Conservation (phyloP, 2,329 filamentous ascomycete species). For the Trichoderma asperellum region DNA sequence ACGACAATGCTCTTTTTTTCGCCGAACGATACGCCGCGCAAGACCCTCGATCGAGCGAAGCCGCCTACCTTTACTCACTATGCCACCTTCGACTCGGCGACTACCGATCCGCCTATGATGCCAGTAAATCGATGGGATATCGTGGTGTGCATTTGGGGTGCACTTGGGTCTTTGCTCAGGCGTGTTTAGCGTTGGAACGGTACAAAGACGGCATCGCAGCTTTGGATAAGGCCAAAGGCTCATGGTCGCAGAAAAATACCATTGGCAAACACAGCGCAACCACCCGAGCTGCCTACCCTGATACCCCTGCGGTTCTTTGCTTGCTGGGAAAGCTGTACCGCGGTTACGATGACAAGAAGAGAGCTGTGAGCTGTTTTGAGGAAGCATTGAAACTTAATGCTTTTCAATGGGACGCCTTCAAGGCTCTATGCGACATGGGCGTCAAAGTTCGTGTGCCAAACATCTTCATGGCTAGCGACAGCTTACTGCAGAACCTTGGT, state of each 20-base stretch:
- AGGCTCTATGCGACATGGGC: slow-evolving; percentile 83
- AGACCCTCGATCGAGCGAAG: slow-evolving; percentile 79
- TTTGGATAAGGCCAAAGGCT: slow-evolving; percentile 77
- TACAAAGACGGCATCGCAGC: slow-evolving; percentile 81
- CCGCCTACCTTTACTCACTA: slow-evolving; percentile 79
- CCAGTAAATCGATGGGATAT: slow-evolving; percentile 70
- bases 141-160: slow-evolving; percentile 81
- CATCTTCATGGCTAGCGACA: slow-evolving; percentile 76
- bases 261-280: slow-evolving; percentile 84
- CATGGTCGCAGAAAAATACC: slow-evolving; percentile 75
- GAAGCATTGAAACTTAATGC: slow-evolving; percentile 88
- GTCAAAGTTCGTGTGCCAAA: slow-evolving; percentile 80
- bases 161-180: slow-evolving; percentile 88
- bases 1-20: slow-evolving; percentile 91
- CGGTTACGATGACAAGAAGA: slow-evolving; percentile 78
- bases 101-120: slow-evolving; percentile 82
- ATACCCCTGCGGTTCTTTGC: slow-evolving; percentile 81
- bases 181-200: slow-evolving; percentile 78
- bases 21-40: slow-evolving; percentile 84
- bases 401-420: slow-evolving; percentile 98
- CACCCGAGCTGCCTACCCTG: slow-evolving; percentile 73
- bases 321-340: slow-evolving; percentile 86
- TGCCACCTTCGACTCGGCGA: slow-evolving; percentile 84
- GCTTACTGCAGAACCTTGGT: slow-evolving; percentile 55
- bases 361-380: slow-evolving; percentile 84